Evolutionary conservation across 768 basidiomycete species (phyloP).

Genomic region (Lyophyllum semitale): DNA sequence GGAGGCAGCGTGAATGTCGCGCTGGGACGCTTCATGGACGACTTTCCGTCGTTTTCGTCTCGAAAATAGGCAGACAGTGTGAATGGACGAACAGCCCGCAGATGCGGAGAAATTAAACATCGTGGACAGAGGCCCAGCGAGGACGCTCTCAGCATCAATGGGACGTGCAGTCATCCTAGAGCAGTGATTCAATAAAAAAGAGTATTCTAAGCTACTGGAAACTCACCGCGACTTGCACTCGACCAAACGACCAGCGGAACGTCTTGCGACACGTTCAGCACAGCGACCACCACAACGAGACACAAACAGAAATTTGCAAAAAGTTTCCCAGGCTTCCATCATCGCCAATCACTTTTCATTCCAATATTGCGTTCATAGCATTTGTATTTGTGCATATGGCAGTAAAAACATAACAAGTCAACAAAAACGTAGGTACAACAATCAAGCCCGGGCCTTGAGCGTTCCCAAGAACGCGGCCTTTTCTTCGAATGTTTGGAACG

Average conservation of each 20-base stretch:
- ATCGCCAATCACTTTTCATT: constrained; percentile 12
- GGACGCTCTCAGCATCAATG: constrained; percentile 87
- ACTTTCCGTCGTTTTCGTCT: constrained; percentile 6
- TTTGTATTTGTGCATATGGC: constrained; percentile 25
- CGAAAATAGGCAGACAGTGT: neutral
- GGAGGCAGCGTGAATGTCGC: constrained; percentile 3
- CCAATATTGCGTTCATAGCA: constrained; percentile 5
- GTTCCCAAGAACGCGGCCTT: constrained; percentile 93
- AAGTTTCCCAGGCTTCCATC: constrained; percentile 15
- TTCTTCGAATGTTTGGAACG: constrained; percentile 97
- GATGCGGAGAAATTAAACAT: constrained; percentile 28
- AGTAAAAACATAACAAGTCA: constrained; percentile 34
- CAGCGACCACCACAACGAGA: neutral
- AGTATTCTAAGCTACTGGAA: neutral
- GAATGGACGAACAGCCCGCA: neutral
- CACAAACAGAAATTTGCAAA: constrained; percentile 7
- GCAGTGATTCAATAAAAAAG: neutral
- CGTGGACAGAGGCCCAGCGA: constrained; percentile 63
- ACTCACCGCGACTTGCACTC: constrained; percentile 49
- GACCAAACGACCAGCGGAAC: constrained; percentile 29
- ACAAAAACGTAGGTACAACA: constrained; percentile 36
- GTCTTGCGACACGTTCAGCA: constrained; percentile 33
- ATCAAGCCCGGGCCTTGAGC: constrained; percentile 82
- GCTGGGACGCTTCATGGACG: too few relatives aligned
- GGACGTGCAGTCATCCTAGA: constrained; percentile 71